Percentiles rank a stretch among this genome's conserved stretches.
phyloP scores from a whole-genome alignment of 345 rosid species.

The Luvunga scandens region DNA sequence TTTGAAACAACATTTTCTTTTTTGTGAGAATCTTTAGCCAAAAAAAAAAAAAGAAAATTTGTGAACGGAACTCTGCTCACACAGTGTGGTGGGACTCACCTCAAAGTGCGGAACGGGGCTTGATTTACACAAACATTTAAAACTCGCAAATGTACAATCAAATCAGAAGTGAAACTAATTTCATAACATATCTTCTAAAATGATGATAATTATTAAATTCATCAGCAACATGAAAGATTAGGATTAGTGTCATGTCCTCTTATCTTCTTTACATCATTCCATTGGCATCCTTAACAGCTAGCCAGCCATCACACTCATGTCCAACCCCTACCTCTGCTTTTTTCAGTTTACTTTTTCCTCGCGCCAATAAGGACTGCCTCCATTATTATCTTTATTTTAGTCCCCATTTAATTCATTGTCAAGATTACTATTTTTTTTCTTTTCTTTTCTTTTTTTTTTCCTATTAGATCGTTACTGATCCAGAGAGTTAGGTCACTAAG shows the following conservation, averaged over 20 bases:
- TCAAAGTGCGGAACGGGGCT: no score
- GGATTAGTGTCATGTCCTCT: slow-evolving; percentile 11
- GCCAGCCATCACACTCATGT: slow-evolving; percentile 17
- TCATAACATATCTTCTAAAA: not conserved
- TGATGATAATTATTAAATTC: not conserved
- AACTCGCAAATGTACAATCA: not conserved
- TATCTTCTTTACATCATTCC: slow-evolving; percentile 12
- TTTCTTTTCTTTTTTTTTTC: no score
- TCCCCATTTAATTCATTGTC: not conserved
- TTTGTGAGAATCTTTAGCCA: no score
- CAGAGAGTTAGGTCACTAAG: not conserved
- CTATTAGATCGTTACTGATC: not conserved
- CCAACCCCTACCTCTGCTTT: slow-evolving; percentile 10
- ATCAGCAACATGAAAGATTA: not conserved
- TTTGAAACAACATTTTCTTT: no score
- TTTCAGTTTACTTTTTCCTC: slow-evolving; percentile 15
- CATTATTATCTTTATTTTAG: slow-evolving; percentile 8
- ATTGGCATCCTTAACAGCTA: not conserved
- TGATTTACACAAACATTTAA: no score
- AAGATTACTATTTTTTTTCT: not conserved
- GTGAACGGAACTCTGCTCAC: no score
- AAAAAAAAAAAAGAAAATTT: no score
- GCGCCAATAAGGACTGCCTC: slow-evolving; percentile 32
- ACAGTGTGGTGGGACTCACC: no score
- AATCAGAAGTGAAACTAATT: not conserved